Percentiles rank a stretch among this genome's conserved stretches.
Conservation (phyloP, 2,329 filamentous ascomycete genomes). For the Hypoxylon sp. region DNA sequence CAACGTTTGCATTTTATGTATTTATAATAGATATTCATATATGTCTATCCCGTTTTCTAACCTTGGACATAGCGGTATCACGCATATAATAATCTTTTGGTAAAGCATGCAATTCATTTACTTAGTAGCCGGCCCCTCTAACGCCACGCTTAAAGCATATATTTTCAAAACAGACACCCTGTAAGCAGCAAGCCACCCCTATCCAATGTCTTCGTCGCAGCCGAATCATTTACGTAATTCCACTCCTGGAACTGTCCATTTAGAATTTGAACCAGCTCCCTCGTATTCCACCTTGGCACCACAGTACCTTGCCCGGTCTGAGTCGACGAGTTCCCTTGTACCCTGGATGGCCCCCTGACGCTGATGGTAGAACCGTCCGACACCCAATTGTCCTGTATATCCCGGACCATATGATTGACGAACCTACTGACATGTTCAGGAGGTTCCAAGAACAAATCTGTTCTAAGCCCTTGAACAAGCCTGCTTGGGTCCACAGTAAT, state of each 20-base stretch:
- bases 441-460: conserved; percentile 28
- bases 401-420: conserved; percentile 60
- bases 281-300: conserved; percentile 42
- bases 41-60: neutral
- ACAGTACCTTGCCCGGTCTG: conserved; percentile 58
- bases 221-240: conserved; percentile 48
- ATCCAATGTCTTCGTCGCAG: conserved; percentile 22
- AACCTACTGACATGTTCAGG: conserved; percentile 59
- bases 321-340: conserved; percentile 51
- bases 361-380: conserved; percentile 54
- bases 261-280: conserved; percentile 40
- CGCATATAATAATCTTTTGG: neutral
- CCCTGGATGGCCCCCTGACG: conserved; percentile 58
- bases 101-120: neutral
- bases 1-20: neutral
- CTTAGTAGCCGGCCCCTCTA: conserved; percentile 1
- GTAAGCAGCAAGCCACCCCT: conserved; percentile 36
- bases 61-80: neutral
- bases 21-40: neutral
- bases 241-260: conserved; percentile 45
- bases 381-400: conserved; percentile 64
- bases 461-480: conserved; percentile 42
- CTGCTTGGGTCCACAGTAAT: conserved; percentile 37
- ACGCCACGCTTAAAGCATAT: conserved; percentile 39
- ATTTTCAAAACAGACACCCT: conserved; percentile 46